Evolutionary conservation across 2,329 filamentous ascomycete genomes (phyloP).

Genomic region (Epichloe aotearoae): DNA sequence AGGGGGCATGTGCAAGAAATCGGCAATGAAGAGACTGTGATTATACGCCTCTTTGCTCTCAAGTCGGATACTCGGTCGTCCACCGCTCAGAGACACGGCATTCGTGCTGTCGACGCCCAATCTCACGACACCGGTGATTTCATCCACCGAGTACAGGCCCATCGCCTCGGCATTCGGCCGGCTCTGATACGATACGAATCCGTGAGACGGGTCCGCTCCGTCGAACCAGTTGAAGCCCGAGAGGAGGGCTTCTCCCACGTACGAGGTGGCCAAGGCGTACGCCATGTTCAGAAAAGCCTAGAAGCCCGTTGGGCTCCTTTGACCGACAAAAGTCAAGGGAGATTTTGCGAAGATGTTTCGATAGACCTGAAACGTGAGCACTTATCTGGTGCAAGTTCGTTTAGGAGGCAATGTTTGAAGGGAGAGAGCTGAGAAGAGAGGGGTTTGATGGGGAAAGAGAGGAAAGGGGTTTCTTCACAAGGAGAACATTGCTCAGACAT

Average conservation of each 20-base stretch:
- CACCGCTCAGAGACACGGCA: conserved; percentile 22
- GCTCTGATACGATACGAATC: conserved; percentile 49
- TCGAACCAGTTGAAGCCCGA: conserved; percentile 37
- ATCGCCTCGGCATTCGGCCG: conserved; percentile 24
- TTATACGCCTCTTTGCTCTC: conserved; percentile 51
- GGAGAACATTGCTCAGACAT: conserved; percentile 1
- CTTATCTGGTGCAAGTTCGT: not conserved
- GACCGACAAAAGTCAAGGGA: not conserved
- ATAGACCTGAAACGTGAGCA: too few relatives aligned
- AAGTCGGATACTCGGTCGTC: conserved; percentile 50
- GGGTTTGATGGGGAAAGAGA: conserved; percentile 1
- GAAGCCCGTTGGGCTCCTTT: not conserved
- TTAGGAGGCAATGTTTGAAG: not conserved
- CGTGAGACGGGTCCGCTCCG: conserved; percentile 47
- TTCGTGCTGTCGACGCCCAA: conserved; percentile 31
- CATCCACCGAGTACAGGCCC: conserved; percentile 29
- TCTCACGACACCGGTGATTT: conserved; percentile 27
- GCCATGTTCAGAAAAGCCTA: conserved; percentile 11
- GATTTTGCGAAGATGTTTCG: not conserved
- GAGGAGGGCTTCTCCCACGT: conserved; percentile 29
- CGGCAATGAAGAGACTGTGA: conserved; percentile 56
- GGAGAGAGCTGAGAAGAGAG: not conserved
- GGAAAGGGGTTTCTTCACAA: not conserved
- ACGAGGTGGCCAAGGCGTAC: conserved; percentile 31
- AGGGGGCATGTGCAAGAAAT: conserved; percentile 60